Evolutionary conservation across 2,329 filamentous ascomycete species (phyloP).

Genomic region (Exophiala lecanii-corni): DNA sequence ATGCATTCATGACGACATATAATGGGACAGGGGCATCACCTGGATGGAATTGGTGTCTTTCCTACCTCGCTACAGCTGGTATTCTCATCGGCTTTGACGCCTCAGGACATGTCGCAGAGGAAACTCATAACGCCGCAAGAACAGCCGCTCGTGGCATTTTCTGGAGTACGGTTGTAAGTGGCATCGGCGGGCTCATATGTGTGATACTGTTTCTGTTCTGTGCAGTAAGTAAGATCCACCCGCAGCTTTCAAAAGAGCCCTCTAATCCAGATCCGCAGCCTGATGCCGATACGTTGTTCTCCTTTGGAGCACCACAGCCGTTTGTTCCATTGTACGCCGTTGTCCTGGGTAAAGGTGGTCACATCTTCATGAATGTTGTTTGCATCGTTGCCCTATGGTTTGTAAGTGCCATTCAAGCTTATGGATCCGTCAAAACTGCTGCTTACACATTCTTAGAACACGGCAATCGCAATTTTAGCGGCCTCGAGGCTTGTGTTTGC

Average conservation of each 20-base stretch:
- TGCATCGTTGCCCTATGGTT: conserved; percentile 50
- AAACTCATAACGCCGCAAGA: no score
- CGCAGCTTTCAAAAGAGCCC: background rate
- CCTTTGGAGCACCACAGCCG: conserved; percentile 52
- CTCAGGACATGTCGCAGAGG: no score
- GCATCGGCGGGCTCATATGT: no score
- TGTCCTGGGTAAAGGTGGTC: conserved; percentile 52
- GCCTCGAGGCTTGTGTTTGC: conserved; percentile 60
- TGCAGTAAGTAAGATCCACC: conserved; percentile 35
- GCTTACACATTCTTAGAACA: conserved; percentile 41
- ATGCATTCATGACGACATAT: no score
- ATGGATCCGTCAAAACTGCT: background rate
- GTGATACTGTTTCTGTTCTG: conserved; percentile 60
- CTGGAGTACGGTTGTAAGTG: no score
- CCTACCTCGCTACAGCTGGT: no score
- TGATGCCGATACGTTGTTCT: conserved; percentile 49
- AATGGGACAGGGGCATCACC: no score
- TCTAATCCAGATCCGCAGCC: conserved; percentile 39
- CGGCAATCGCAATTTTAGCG: conserved; percentile 55
- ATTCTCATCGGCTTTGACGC: no score
- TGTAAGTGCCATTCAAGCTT: conserved; percentile 37
- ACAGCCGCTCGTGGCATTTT: no score
- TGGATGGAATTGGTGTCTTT: no score
- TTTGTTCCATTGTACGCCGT: conserved; percentile 57
- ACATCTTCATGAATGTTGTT: conserved; percentile 59